Conservation (phyloP, 805 yeast species). For the Tetrapisispora fleetii region DNA sequence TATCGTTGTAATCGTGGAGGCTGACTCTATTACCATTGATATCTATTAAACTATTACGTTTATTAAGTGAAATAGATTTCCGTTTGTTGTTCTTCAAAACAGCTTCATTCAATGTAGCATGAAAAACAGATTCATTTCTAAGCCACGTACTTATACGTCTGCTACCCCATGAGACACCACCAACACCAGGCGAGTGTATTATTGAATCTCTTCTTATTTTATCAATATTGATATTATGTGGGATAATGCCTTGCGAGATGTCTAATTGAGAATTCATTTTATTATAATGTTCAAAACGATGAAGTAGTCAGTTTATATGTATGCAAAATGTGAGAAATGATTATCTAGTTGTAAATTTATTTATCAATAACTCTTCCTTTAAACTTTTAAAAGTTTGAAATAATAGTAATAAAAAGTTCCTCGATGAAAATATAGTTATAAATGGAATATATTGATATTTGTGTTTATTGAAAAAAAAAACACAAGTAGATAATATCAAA, state of each 20-base stretch:
- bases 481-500: no score
- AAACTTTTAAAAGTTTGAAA: no score
- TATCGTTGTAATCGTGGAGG: not conserved
- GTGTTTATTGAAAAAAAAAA: no score
- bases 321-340: not conserved
- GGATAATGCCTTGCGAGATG: not conserved
- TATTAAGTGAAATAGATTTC: not conserved
- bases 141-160: conserved; percentile 93
- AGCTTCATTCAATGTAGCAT: conserved; percentile 16
- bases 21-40: conserved; percentile 1
- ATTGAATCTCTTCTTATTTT: conserved; percentile 77
- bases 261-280: not conserved
- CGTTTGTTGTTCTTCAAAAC: not conserved
- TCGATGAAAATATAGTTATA: no score
- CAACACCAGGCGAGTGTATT: conserved; percentile 96
- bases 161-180: conserved; percentile 97
- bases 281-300: not conserved
- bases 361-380: no score
- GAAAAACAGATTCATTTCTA: conserved; percentile 80
- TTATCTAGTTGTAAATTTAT: no score
- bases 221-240: conserved; percentile 11
- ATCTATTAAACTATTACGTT: conserved; percentile 1
- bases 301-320: not conserved
- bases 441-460: no score
- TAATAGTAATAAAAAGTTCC: no score